These are phyloP conservation scores for Globisporangium radiosum DNA, from an alignment of 352 stramenopile genomes.

Conservation along the genomic window DNA sequence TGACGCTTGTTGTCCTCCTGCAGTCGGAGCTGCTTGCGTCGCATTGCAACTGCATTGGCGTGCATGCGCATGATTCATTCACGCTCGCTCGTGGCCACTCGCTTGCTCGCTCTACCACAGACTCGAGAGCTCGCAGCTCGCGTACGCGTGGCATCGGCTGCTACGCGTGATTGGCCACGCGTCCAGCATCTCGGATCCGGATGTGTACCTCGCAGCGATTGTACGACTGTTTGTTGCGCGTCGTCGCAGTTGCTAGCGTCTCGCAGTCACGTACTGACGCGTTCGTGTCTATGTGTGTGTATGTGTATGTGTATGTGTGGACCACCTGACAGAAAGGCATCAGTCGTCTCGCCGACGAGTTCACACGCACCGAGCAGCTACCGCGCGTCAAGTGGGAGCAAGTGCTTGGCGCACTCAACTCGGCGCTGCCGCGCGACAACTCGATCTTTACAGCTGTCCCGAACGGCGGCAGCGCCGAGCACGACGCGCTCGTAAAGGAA, in stretches of 20 bases:
- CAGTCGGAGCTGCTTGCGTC: too few species aligned
- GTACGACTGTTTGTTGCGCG: constrained; percentile 14
- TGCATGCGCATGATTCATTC: too few species aligned
- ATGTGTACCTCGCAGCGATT: constrained; percentile 80
- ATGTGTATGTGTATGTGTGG: too few species aligned
- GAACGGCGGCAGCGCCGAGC: constrained; percentile 22
- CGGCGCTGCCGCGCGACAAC: constrained; percentile 32
- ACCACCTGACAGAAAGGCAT: constrained; percentile 54
- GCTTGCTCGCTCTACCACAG: constrained; percentile 7
- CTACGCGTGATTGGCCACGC: constrained; percentile 79
- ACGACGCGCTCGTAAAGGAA: constrained; percentile 16
- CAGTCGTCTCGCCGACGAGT: constrained; percentile 67
- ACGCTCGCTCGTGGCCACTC: neutral
- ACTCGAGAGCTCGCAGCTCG: constrained; percentile 61
- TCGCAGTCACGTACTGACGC: too few species aligned
- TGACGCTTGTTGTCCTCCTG: neutral
- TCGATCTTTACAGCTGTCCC: constrained; percentile 38
- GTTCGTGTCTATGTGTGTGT: too few species aligned
- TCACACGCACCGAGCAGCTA: constrained; percentile 61
- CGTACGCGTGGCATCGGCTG: constrained; percentile 81
- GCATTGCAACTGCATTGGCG: too few species aligned
- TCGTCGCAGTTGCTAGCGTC: neutral
- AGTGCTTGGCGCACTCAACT: constrained; percentile 59
- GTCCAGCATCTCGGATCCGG: constrained; percentile 69
- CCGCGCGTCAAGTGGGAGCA: constrained; percentile 70